phyloP scores from a whole-genome alignment of 2,329 filamentous ascomycete genomes.

The Microsporum ferrugineum region DNA sequence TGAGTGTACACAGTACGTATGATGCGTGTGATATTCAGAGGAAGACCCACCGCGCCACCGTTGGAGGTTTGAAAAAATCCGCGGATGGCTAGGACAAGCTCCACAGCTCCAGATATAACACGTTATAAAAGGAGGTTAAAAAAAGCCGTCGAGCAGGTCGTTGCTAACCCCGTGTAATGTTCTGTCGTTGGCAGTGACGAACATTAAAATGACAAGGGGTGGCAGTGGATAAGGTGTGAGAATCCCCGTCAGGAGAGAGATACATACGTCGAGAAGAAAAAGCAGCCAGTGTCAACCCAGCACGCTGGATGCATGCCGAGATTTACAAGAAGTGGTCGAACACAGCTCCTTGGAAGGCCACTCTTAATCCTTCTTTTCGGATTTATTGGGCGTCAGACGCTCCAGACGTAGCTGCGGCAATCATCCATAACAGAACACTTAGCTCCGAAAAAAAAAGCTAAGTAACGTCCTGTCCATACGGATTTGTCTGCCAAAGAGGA shows the following conservation, averaged over 20 bases:
- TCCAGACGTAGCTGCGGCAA: not conserved
- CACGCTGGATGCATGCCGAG: conserved; percentile 2
- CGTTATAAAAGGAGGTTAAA: not conserved
- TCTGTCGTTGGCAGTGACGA: conserved; percentile 4
- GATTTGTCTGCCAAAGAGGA: not conserved
- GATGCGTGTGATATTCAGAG: conserved; percentile 1
- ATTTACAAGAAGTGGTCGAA: not conserved
- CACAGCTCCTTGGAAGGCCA: not conserved
- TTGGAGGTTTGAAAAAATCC: conserved; percentile 2
- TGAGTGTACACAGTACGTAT: conserved; percentile 3
- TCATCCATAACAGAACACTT: not conserved
- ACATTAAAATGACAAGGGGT: conserved; percentile 7
- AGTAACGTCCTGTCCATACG: not conserved
- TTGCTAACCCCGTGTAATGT: conserved; percentile 1
- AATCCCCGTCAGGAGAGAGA: not conserved
- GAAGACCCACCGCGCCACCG: conserved; percentile 3
- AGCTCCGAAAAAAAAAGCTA: not conserved
- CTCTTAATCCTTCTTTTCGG: not conserved
- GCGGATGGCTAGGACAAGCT: not conserved
- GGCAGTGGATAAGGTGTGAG: not conserved
- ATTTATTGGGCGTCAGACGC: not conserved
- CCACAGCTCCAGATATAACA: not conserved
- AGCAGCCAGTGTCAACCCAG: conserved; percentile 1
- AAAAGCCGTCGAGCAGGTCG: not conserved
- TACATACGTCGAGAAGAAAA: not conserved